Evolutionary conservation across 2,329 filamentous ascomycete genomes (phyloP).

Genomic region (Apiospora rasikravindrae): DNA sequence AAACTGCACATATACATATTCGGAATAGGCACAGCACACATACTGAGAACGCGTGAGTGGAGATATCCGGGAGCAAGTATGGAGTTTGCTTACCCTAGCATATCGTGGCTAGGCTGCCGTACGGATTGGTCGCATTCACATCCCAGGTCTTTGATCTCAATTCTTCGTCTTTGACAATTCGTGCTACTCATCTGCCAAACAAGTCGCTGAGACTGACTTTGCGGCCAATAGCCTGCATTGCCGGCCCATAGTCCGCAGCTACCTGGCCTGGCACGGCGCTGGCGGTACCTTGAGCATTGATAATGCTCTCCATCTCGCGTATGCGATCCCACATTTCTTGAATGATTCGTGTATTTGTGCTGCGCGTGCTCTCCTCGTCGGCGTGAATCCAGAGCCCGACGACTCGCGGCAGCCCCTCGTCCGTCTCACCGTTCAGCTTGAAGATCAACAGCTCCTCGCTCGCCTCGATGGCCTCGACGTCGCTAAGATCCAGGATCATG

Average conservation of each 20-base stretch:
- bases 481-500: slow-evolving; percentile 68
- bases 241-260: slow-evolving; percentile 40
- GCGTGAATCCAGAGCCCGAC: slow-evolving; percentile 63
- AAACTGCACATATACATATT: neutral
- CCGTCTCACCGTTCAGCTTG: slow-evolving; percentile 42
- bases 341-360: slow-evolving; percentile 48
- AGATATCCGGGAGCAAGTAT: neutral
- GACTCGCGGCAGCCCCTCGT: slow-evolving; percentile 40
- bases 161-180: neutral
- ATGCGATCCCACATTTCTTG: slow-evolving; percentile 47
- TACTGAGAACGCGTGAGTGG: neutral
- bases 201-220: slow-evolving; percentile 20
- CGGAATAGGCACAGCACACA: neutral
- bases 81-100: neutral
- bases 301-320: slow-evolving; percentile 28
- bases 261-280: neutral
- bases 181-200: neutral
- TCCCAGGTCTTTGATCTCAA: neutral
- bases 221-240: slow-evolving; percentile 46
- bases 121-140: neutral
- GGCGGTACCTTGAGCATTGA: slow-evolving; percentile 7
- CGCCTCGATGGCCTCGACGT: slow-evolving; percentile 68
- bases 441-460: slow-evolving; percentile 60
- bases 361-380: slow-evolving; percentile 50
- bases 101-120: neutral